Base-by-base conservation (phyloP, 202 grass and related monocot genomes). In the Saccharum hybrid region DNA sequence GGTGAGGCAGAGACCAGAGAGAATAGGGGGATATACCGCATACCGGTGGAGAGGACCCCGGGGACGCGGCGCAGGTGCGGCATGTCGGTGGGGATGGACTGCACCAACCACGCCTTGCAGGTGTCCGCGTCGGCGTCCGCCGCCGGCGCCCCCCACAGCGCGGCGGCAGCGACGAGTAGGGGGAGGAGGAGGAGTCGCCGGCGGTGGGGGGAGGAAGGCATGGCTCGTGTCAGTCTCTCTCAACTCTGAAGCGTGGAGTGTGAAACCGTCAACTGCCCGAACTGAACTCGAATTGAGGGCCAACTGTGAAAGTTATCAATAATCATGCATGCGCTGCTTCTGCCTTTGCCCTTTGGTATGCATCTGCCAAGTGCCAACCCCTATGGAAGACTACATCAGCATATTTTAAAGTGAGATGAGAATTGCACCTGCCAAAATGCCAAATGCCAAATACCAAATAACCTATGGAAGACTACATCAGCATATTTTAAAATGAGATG, bases 41-140 rank as follows among this genome's bases (percentile, higher is more conserved):
- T 9, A 95, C 96, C 96, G 43, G 93, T 90, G 69, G 92, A 90
- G 73, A 98, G 89, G 38, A 98, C 93, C 46, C 93, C 93, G 39
- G 93, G 83, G 19, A 98, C 91, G 77, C 80, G 92, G 66, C 75
- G 83, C 82, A 98, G 96, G 4, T 86, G 54, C 28, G 96, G 96
- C 96, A 95, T 94, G 83, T 95, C 93, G 45, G 92, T 95, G 66
- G 92, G 96, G 80, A 98, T 87, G 84, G 96, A 98, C 81, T 95
- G 96, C 73, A 95, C 96, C 45, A 98, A 86, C 96, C 96, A 98
- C 63, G 88, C 92, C 85, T 80, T 95, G 87, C 96, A 98, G 26
- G 63, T 30, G 31, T 16, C 42, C 43, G 60, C 41, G 12, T 28
- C 41, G 23, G 75, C 34, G 9, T 23, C 70, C 40, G 71, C 74